A percentile compares a stretch with the other conserved stretches of the same genome.
Evolutionary conservation across 805 yeast genomes (phyloP).

Genomic region (Cyberlindnera saturnus): DNA sequence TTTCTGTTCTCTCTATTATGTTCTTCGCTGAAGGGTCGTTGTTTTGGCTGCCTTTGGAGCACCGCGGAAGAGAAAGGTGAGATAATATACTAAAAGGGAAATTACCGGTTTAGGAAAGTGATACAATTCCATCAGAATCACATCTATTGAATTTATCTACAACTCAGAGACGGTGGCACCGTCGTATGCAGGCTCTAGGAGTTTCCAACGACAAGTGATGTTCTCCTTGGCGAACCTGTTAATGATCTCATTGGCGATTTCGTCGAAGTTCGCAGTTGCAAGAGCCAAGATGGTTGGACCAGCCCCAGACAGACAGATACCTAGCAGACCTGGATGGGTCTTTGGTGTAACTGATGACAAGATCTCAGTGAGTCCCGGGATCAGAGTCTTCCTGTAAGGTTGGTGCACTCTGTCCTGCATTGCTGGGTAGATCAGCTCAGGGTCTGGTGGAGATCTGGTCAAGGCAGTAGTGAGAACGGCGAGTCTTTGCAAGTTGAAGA

Average conservation of each 20-base stretch:
- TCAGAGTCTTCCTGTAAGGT: constrained; percentile 88
- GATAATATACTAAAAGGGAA: too few species aligned
- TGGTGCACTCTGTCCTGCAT: constrained; percentile 98
- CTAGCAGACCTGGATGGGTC: constrained; percentile 78
- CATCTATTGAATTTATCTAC: not conserved
- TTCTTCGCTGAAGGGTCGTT: too few species aligned
- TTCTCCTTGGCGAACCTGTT: constrained; percentile 57
- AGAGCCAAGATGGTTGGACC: constrained; percentile 95
- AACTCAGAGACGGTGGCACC: constrained; percentile 62
- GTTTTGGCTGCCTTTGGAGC: too few species aligned
- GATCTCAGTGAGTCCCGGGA: constrained; percentile 87
- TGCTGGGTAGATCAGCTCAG: constrained; percentile 80
- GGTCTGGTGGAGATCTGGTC: constrained; percentile 76
- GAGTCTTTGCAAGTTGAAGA: constrained; percentile 88
- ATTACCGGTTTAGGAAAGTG: too few species aligned
- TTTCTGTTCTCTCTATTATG: too few species aligned
- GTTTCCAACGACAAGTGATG: constrained; percentile 74
- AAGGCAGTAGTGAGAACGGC: constrained; percentile 91
- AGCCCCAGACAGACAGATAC: constrained; percentile 95
- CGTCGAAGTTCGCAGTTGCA: constrained; percentile 84
- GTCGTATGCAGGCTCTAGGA: constrained; percentile 80
- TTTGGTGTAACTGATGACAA: constrained; percentile 75
- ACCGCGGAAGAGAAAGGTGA: too few species aligned
- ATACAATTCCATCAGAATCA: not conserved
- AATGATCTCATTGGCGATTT: constrained; percentile 73